These are phyloP conservation scores for Dendrobium chrysotoxum DNA, from an alignment of 106 monocot species.

Conservation along the genomic window DNA sequence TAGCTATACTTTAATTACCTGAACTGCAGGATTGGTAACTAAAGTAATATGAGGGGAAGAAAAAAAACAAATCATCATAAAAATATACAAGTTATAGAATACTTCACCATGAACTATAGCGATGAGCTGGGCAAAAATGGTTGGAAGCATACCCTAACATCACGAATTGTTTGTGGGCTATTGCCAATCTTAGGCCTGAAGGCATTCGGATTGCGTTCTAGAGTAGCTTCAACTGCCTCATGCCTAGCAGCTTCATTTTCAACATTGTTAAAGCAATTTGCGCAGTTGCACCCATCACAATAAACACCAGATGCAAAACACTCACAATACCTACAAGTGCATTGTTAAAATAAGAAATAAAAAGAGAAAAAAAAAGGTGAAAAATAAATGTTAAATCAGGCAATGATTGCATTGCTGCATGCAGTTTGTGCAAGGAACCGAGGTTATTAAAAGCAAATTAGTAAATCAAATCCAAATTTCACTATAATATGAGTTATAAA, in stretches of 20 bases:
- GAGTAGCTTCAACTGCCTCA: slow-evolving; percentile 69
- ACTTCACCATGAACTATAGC: too few species aligned
- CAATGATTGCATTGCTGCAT: not conserved
- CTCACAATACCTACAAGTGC: slow-evolving; percentile 53
- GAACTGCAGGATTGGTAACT: too few species aligned
- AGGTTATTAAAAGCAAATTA: not conserved
- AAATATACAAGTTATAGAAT: too few species aligned
- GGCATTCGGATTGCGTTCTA: slow-evolving; percentile 78
- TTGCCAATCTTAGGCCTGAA: slow-evolving; percentile 74
- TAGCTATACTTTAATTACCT: too few species aligned
- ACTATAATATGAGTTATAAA: not conserved
- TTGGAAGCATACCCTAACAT: slow-evolving; percentile 15
- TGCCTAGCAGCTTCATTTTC: slow-evolving; percentile 65
- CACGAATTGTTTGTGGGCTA: slow-evolving; percentile 48
- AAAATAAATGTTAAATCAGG: not conserved
- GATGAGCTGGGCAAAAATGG: not conserved
- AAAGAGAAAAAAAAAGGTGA: not conserved
- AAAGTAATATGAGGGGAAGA: too few species aligned
- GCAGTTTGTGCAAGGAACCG: not conserved
- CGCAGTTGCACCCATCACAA: slow-evolving; percentile 78
- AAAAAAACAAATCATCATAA: too few species aligned
- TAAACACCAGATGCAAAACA: slow-evolving; percentile 78
- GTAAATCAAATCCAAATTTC: not conserved
- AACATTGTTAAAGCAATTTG: slow-evolving; percentile 69
- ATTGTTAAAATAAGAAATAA: not conserved